These are phyloP conservation scores for Aquanectria penicillioides DNA, from an alignment of 2,329 filamentous ascomycete species.

Conservation along the genomic window DNA sequence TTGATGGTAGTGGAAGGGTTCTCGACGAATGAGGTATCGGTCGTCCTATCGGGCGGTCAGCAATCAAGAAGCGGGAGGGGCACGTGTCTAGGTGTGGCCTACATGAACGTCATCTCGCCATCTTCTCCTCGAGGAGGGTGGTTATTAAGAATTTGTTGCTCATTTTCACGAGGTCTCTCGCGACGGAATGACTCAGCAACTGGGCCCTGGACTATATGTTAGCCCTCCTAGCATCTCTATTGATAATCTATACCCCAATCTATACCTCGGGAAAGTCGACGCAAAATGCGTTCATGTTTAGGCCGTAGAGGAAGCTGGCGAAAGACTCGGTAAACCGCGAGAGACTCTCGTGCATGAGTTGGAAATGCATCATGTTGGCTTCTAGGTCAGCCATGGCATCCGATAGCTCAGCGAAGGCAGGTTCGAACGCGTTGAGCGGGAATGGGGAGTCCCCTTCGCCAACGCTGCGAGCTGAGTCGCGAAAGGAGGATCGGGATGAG, in stretches of 20 bases:
- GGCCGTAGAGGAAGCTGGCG: constrained; percentile 90
- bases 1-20: constrained; percentile 73
- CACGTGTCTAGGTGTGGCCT: constrained; percentile 45
- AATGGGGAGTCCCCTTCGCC: constrained; percentile 64
- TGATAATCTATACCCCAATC: not conserved
- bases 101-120: constrained; percentile 88
- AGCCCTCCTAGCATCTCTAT: constrained; percentile 6
- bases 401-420: constrained; percentile 90
- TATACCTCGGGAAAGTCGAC: constrained; percentile 94
- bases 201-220: constrained; percentile 68
- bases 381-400: constrained; percentile 96
- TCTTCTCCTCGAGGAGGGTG: constrained; percentile 52
- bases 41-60: constrained; percentile 70
- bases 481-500: constrained; percentile 88
- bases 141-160: constrained; percentile 40
- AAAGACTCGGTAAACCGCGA: constrained; percentile 96
- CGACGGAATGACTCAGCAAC: constrained; percentile 84
- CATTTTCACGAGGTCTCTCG: constrained; percentile 66
- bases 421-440: constrained; percentile 85
- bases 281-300: constrained; percentile 99
- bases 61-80: constrained; percentile 1
- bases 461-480: constrained; percentile 73
- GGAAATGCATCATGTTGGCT: constrained; percentile 96
- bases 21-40: constrained; percentile 90
- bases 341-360: constrained; percentile 95